Conservation (phyloP, 148 eudicot species). For the Cornus kousa region DNA sequence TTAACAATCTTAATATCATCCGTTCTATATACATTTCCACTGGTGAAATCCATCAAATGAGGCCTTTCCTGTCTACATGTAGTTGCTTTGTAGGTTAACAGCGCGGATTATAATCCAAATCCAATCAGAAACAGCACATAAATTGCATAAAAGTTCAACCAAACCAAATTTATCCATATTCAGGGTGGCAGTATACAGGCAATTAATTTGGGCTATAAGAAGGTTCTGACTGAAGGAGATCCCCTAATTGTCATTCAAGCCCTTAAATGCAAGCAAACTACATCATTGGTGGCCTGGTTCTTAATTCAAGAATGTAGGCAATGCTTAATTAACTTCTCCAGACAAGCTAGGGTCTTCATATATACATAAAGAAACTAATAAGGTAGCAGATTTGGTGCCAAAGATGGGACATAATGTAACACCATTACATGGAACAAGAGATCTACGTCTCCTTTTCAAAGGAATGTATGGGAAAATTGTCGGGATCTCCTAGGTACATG, state of each 20-base stretch:
- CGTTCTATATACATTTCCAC: neutral
- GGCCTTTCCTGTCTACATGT: neutral
- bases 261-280: neutral
- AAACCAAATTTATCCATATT: neutral
- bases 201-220: neutral
- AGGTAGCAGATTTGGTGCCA: neutral
- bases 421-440: too few relatives aligned
- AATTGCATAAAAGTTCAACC: neutral
- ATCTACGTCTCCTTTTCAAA: too few relatives aligned
- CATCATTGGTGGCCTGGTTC: neutral
- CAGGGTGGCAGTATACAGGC: neutral
- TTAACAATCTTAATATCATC: neutral
- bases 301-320: conserved; percentile 4
- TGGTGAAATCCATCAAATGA: conserved; percentile 5
- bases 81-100: neutral
- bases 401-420: neutral
- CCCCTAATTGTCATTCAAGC: neutral
- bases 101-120: neutral
- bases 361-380: neutral
- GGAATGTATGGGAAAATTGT: too few relatives aligned
- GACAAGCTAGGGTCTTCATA: neutral
- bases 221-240: neutral
- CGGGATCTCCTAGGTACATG: neutral
- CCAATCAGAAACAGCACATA: neutral
- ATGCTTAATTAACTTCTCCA: neutral